These are phyloP conservation scores for Wickerhamomyces chaumierensis DNA, from an alignment of 805 yeast species.

Conservation along the genomic window DNA sequence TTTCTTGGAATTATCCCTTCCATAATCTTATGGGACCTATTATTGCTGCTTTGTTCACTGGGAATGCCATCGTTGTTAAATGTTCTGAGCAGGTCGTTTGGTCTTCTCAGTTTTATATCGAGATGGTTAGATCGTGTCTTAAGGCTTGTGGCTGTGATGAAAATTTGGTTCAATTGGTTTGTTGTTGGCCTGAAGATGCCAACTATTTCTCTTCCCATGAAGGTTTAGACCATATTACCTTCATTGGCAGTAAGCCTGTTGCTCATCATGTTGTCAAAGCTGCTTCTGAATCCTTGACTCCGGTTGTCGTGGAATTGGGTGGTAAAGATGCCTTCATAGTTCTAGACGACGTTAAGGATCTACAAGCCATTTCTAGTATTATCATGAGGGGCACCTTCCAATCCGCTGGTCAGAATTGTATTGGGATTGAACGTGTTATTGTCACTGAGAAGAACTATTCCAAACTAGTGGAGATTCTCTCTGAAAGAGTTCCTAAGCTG, in stretches of 20 bases:
- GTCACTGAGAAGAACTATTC: slow-evolving; percentile 65
- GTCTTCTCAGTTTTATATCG: slow-evolving; percentile 76
- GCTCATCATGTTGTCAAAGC: slow-evolving; percentile 80
- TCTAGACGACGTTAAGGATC: slow-evolving; percentile 63
- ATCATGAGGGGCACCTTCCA: slow-evolving; percentile 94
- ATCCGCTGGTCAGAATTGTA: slow-evolving; percentile 96
- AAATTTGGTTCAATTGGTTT: slow-evolving; percentile 75
- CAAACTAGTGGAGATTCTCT: slow-evolving; percentile 42
- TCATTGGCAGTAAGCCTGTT: slow-evolving; percentile 91
- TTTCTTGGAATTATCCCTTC: slow-evolving; percentile 97
- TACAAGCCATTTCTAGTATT: slow-evolving; percentile 55
- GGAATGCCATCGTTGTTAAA: slow-evolving; percentile 83
- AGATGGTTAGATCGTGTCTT: slow-evolving; percentile 61
- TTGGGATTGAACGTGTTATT: slow-evolving; percentile 91
- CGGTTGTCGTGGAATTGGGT: slow-evolving; percentile 91
- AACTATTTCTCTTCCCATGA: slow-evolving; percentile 79
- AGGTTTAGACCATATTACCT: slow-evolving; percentile 77
- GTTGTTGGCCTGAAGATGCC: slow-evolving; percentile 84
- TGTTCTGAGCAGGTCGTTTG: slow-evolving; percentile 95
- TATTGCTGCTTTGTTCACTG: slow-evolving; percentile 80
- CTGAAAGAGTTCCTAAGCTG: slow-evolving; percentile 45
- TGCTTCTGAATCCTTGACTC: slow-evolving; percentile 82
- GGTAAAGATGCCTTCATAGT: slow-evolving; percentile 92
- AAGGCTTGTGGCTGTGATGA: slow-evolving; percentile 67
- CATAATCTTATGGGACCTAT: slow-evolving; percentile 92